A percentile compares a stretch with the other conserved stretches of the same genome.
These are phyloP conservation scores for Xylaria sp. DNA, from an alignment of 2,329 filamentous ascomycete species.

Conservation along the genomic window DNA sequence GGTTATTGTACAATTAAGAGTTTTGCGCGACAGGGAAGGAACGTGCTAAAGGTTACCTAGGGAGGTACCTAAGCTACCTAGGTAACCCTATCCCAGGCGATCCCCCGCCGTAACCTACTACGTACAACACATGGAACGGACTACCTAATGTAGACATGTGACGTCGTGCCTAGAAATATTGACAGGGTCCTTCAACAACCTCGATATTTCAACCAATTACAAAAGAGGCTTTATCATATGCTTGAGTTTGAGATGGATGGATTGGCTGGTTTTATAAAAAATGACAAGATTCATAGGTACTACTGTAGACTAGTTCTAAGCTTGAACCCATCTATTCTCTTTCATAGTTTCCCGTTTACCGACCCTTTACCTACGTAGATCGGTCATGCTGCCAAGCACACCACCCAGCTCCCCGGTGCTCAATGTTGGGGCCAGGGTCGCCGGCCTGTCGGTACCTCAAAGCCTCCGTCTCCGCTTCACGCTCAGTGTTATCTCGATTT, in stretches of 20 bases:
- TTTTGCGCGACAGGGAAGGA: background rate
- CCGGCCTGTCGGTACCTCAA: background rate
- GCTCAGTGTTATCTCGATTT: too few species aligned
- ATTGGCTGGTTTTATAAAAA: too few species aligned
- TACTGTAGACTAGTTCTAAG: too few species aligned
- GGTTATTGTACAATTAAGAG: background rate
- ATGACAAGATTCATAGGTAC: too few species aligned
- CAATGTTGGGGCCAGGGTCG: background rate
- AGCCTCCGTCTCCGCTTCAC: background rate
- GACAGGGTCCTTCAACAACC: background rate
- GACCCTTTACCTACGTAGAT: too few species aligned
- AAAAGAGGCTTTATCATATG: too few species aligned
- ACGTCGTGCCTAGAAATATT: constrained; percentile 24
- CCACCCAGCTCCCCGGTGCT: background rate
- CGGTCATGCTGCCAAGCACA: background rate
- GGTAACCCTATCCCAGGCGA: background rate
- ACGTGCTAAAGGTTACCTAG: background rate
- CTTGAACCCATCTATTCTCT: too few species aligned
- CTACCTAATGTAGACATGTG: constrained; percentile 13
- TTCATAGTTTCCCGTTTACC: too few species aligned
- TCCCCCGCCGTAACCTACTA: background rate
- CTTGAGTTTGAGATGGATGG: too few species aligned
- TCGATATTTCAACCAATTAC: background rate
- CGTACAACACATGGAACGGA: background rate
- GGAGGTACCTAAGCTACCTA: background rate